Evolutionary conservation across 225 moss, liverwort and hornwort genomes (phyloP).

Genomic region (Climacium dendroides): DNA sequence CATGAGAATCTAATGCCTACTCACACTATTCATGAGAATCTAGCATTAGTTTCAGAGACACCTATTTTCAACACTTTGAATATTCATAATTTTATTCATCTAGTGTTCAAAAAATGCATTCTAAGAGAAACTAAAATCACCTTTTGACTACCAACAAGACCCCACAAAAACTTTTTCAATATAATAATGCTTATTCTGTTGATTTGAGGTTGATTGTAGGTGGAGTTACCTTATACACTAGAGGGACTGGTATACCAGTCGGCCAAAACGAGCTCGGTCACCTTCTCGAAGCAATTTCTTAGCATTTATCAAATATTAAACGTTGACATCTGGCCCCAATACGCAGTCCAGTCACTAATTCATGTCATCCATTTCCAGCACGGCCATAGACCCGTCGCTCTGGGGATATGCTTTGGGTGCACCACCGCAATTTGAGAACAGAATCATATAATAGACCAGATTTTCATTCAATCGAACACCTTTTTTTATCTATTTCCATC

Average conservation of each 20-base stretch:
- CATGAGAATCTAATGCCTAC: not conserved
- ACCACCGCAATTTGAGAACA: not conserved
- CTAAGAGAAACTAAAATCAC: not conserved
- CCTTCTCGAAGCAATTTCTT: no score
- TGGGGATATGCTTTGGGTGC: not conserved
- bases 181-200: not conserved
- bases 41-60: accelerated
- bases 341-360: not conserved
- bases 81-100: not conserved
- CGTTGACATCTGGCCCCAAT: no score
- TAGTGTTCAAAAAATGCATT: not conserved
- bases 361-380: not conserved
- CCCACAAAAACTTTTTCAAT: not conserved
- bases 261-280: not conserved
- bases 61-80: not conserved
- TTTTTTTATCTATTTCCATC: not conserved
- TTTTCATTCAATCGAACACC: not conserved
- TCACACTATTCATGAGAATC: no score
- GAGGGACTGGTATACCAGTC: not conserved
- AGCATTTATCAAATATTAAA: not conserved
- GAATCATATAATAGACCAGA: no score
- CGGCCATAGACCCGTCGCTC: no score
- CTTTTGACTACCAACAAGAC: not conserved
- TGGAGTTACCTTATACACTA: no score
- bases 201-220: no score